A percentile compares a stretch with the other conserved stretches of the same genome.
These are phyloP conservation scores for Brassica carinata DNA, from an alignment of 345 rosid species.

Conservation along the genomic window DNA sequence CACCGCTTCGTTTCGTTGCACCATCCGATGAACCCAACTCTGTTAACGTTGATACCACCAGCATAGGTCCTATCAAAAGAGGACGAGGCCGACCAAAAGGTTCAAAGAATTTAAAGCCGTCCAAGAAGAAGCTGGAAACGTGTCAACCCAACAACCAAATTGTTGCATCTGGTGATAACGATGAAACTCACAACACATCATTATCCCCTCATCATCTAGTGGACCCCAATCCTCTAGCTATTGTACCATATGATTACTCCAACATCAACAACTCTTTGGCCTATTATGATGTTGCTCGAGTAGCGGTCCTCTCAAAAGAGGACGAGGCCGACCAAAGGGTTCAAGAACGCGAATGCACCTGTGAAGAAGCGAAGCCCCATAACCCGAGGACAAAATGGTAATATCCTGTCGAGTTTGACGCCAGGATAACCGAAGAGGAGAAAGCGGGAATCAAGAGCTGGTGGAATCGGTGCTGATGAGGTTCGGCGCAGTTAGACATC, in stretches of 20 bases:
- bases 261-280: background rate
- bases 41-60: background rate
- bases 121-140: background rate
- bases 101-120: background rate
- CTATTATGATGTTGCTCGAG: background rate
- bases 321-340: background rate
- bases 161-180: background rate
- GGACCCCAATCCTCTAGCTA: background rate
- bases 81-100: slow-evolving; percentile 19
- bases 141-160: background rate
- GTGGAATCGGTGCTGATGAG: background rate
- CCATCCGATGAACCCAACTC: background rate
- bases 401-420: background rate
- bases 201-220: background rate
- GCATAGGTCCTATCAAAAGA: slow-evolving; percentile 4
- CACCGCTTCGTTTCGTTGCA: background rate
- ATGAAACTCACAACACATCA: background rate
- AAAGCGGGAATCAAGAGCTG: background rate
- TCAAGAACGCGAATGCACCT: background rate
- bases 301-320: too few species aligned
- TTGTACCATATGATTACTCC: background rate
- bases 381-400: background rate
- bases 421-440: background rate
- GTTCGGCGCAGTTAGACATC: background rate
- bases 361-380: background rate